These are phyloP conservation scores for Pezizomycotina sp. DNA, from an alignment of 2,329 filamentous ascomycete species.

Conservation along the genomic window DNA sequence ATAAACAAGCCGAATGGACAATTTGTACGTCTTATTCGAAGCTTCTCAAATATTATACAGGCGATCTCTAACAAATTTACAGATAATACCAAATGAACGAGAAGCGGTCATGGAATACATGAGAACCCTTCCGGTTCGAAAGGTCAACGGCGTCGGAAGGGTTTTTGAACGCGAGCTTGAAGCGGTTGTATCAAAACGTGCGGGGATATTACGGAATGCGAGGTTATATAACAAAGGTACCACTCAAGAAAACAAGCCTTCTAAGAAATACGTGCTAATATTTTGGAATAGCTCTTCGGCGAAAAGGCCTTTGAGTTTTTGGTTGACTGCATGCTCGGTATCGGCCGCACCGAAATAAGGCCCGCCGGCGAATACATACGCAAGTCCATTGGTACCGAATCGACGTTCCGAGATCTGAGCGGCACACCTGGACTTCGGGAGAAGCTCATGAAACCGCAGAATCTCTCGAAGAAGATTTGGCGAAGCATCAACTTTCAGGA, in stretches of 20 bases:
- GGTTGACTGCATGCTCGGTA: slow-evolving; percentile 64
- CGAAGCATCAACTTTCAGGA: slow-evolving; percentile 64
- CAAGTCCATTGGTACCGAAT: slow-evolving; percentile 87
- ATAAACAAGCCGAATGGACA: slow-evolving; percentile 95
- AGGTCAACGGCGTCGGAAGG: slow-evolving; percentile 87
- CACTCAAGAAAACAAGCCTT: background rate
- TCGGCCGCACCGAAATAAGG: slow-evolving; percentile 70
- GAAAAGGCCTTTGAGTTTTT: slow-evolving; percentile 84
- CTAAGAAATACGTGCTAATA: background rate
- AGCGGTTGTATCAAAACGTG: slow-evolving; percentile 72
- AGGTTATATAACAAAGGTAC: slow-evolving; percentile 40
- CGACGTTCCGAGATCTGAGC: slow-evolving; percentile 69
- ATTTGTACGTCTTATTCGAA: slow-evolving; percentile 35
- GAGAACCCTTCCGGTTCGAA: slow-evolving; percentile 63
- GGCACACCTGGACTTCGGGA: slow-evolving; percentile 51
- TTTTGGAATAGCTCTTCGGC: slow-evolving; percentile 51
- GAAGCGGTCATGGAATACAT: slow-evolving; percentile 70
- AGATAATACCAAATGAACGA: slow-evolving; percentile 29
- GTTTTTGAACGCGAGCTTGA: slow-evolving; percentile 83
- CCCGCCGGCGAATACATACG: slow-evolving; percentile 79
- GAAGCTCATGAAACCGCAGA: slow-evolving; percentile 67
- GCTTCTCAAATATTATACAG: background rate
- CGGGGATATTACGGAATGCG: slow-evolving; percentile 71
- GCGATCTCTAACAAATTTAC: background rate
- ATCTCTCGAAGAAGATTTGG: slow-evolving; percentile 73